Percentiles rank a stretch among this genome's conserved stretches.
phyloP scores from a whole-genome alignment of 805 yeast species.

The Nakazawaea populi region DNA sequence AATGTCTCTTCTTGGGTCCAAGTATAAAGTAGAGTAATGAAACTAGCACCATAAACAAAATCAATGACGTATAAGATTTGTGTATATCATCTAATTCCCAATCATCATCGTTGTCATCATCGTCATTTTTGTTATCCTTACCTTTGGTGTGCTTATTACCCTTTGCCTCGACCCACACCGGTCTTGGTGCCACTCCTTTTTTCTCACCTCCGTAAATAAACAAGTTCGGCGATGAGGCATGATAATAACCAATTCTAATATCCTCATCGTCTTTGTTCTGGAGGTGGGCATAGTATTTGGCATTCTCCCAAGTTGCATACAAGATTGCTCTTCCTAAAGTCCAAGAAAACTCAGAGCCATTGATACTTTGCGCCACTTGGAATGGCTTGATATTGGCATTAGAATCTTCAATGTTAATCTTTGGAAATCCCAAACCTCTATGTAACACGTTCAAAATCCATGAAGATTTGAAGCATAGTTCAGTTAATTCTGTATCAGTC shows the following conservation, averaged over 20 bases:
- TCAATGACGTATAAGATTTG: neutral
- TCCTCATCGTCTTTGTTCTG: constrained; percentile 10
- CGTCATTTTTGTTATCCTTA: constrained; percentile 13
- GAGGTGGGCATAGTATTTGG: constrained; percentile 26
- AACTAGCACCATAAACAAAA: neutral
- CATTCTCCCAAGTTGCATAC: constrained; percentile 52
- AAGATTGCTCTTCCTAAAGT: constrained; percentile 75
- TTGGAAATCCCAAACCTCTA: constrained; percentile 54
- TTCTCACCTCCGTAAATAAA: constrained; percentile 52
- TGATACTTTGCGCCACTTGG: constrained; percentile 73
- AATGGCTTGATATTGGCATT: constrained; percentile 57
- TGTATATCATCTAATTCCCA: constrained; percentile 8
- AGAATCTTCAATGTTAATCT: constrained; percentile 36
- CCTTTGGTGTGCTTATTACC: neutral
- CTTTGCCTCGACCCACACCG: constrained; percentile 24
- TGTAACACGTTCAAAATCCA: constrained; percentile 56
- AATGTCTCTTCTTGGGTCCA: constrained; percentile 7
- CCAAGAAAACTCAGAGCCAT: constrained; percentile 91
- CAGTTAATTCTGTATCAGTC: constrained; percentile 38
- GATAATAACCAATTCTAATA: constrained; percentile 37
- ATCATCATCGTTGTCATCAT: constrained; percentile 9
- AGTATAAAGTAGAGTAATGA: constrained; percentile 3
- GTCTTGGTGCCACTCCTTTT: constrained; percentile 34
- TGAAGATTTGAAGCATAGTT: constrained; percentile 55
- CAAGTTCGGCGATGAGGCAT: constrained; percentile 39